Evolutionary conservation across 2,329 filamentous ascomycete genomes (phyloP), one percentile per base, ranked within the genome.

Genomic region (Piedraia hortae): DNA sequence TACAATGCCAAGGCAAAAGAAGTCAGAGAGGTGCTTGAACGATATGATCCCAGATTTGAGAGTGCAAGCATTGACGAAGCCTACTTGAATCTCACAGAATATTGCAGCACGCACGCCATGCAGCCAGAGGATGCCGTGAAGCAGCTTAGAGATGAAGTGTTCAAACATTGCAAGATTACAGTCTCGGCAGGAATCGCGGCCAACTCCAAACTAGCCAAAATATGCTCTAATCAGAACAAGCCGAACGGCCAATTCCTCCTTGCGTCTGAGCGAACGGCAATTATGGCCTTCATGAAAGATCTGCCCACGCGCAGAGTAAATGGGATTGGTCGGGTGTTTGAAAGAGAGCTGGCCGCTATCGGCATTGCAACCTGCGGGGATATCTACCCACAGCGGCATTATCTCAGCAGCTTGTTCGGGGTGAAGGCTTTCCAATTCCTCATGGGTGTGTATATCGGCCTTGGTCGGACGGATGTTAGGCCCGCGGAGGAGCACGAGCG

Each of bases 41-140:
- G 69, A n/a, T 97, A 93, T 38, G 85, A 97, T 37, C 62, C 75
- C 0, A 58, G 73, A 2, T 97, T 89, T 34, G 77, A 93, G 43
- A 88, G 73, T 34, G 77, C 82, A 1, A 90, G 78, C 39, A 80
- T 90, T 31, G 85, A 97, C 34, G 85, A 97, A 44, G 85, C 85
- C 1, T 97, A 91, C 39, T 53, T 97, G 13, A 93, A 97, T 36
- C 73, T 97, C 26, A 93, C 85, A 1, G 53, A 43, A 22, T 93
- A 89, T 40, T 90, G 82, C 37, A 34, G 49, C 6, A 58, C 64
- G 15, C 66, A 80, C 29, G 38, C 58, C 6, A 55, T 82, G 39
- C 52, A 46, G 0, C 68, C 82, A 0, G 66, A 70, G 20, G 68
- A 75, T 14, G 73, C 56, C 0, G 72, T 91, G 7, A 55, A 63